phyloP scores from a whole-genome alignment of 768 basidiomycete species.

The Mrakia blollopis region DNA sequence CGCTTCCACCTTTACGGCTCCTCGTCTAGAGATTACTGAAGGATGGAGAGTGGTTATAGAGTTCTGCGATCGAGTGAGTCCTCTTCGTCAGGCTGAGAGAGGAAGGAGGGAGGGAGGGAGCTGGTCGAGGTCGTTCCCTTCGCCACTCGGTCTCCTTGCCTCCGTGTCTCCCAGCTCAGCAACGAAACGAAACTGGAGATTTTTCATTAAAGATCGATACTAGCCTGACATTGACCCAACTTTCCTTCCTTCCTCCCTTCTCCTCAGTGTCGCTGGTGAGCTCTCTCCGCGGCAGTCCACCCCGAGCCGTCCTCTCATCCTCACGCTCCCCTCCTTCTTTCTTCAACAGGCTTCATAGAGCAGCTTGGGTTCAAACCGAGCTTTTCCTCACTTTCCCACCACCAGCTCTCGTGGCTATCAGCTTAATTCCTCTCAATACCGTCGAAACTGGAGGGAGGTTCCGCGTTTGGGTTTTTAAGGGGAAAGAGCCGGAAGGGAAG shows the following conservation, averaged over 20 bases:
- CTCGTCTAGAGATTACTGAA: constrained; percentile 25
- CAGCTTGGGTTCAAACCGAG: constrained; percentile 90
- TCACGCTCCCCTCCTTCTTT: neutral
- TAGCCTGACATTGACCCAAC: too few species aligned
- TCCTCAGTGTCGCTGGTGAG: constrained; percentile 67
- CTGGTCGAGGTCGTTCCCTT: constrained; percentile 1
- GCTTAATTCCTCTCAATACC: constrained; percentile 65
- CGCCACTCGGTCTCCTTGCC: too few species aligned
- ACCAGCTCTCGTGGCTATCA: constrained; percentile 61
- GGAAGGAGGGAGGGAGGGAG: too few species aligned
- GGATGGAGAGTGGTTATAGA: constrained; percentile 70
- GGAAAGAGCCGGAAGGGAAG: constrained; percentile 35
- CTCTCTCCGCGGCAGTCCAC: neutral
- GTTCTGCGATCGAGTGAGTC: constrained; percentile 81
- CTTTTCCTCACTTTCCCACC: constrained; percentile 85
- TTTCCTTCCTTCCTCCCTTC: constrained; percentile 20
- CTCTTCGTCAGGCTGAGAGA: too few species aligned
- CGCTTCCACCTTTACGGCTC: constrained; percentile 38
- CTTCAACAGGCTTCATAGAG: constrained; percentile 42
- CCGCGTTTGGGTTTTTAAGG: constrained; percentile 71
- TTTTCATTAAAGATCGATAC: too few species aligned
- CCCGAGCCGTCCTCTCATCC: too few species aligned
- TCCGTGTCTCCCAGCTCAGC: too few species aligned
- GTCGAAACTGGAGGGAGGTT: constrained; percentile 87
- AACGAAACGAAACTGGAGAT: too few species aligned